Base-by-base conservation (phyloP, 139 green algal genomes). In the Auxenochlorella pyrenoidosa region DNA sequence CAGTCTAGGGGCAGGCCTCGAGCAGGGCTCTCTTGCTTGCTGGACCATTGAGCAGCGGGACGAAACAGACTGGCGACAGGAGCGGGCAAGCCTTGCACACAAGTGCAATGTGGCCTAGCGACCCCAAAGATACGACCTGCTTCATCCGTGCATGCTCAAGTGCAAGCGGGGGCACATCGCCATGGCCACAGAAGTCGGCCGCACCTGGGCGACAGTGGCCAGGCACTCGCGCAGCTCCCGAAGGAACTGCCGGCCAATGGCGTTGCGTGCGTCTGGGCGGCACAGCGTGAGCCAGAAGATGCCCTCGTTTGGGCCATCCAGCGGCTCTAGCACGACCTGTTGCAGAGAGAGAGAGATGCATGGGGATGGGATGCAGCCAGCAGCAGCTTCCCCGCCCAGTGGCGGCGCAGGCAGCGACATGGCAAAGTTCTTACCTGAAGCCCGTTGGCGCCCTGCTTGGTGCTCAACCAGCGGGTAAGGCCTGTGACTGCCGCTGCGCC, bases 191-290 rank as follows among this genome's bases (percentile, higher is more conserved):
- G n/a, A n/a, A 36, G 30, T 6, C 6, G 32, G 66, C 13, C 70
- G 16, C 70, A 76, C 70, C 86, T 89, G 90, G 0, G 90, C 88
- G 72, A 97, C 83, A 21, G 84, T 92, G 78, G 90, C 77, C 58
- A 96, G 77, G 24, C 91, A 91, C 80, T 96, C 90, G 38, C 82
- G 65, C 58, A 95, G 90, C 92, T 95, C 93, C 22, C 90, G 82
- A 76, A 95, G 86, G 63, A 95, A 84, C 41, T 92, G 88, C 0
- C 95, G 93, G 47, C 90, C 90, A 28, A 98, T 94, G n/a, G 94
- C 93, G 88, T 98, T 98, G 22, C 89, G 91, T 0, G 94, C 94
- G 1, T 89, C 85, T 3, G 93, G 90, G 15, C 95, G 89, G 36
- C 44, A 88, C 0, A 98, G 91, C 0, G 88, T 90, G 28, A 98